Evolutionary conservation across 2,329 filamentous ascomycete species (phyloP).

Genomic region (Magnaporthales sp.): DNA sequence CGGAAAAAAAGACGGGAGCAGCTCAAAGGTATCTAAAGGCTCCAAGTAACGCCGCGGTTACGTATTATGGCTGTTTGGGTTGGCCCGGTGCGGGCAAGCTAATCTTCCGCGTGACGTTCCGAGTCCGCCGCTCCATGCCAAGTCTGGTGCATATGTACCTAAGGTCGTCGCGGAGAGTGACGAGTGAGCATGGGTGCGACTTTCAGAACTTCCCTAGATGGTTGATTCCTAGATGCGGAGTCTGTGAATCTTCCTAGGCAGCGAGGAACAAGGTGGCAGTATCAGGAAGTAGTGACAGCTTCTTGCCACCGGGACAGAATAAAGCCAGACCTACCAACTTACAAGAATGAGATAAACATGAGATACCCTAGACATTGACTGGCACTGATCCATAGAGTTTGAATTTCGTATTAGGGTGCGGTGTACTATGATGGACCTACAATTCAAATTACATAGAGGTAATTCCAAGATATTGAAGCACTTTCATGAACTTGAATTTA

Average conservation of each 20-base stretch:
- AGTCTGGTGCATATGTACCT: background rate
- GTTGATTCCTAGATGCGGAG: background rate
- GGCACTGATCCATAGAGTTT: background rate
- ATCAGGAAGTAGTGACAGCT: background rate
- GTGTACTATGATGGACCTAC: background rate
- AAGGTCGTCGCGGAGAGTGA: background rate
- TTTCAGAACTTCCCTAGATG: too few relatives aligned
- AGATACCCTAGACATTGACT: background rate
- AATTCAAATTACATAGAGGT: background rate
- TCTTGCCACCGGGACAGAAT: background rate
- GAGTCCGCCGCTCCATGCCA: background rate
- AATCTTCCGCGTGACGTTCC: background rate
- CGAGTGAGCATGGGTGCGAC: background rate
- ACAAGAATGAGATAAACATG: background rate
- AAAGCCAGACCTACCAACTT: background rate
- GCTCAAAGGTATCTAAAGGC: background rate
- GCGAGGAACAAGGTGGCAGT: background rate
- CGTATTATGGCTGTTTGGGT: background rate
- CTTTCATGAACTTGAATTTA: background rate
- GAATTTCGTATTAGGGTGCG: background rate
- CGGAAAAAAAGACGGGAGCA: slow-evolving; percentile 3
- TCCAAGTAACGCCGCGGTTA: background rate
- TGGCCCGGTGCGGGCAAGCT: background rate
- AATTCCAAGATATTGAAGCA: background rate
- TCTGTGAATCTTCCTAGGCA: background rate